phyloP scores from a whole-genome alignment of 2,329 filamentous ascomycete species.

The Aspergillus amoenus region DNA sequence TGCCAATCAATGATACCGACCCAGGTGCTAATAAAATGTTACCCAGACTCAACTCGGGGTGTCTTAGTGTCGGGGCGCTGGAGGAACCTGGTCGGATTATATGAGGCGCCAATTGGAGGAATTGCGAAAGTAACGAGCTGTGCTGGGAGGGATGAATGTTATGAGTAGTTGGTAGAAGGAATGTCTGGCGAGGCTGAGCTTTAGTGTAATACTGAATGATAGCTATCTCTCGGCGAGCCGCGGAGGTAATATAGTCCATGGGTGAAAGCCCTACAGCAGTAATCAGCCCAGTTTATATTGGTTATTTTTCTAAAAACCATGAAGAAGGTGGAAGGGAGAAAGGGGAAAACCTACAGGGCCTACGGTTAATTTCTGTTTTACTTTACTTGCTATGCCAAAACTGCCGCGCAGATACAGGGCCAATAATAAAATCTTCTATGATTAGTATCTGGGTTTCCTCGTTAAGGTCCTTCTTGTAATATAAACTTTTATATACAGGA shows the following conservation, averaged over 20 bases:
- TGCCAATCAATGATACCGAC: slow-evolving; percentile 32
- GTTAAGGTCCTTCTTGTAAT: slow-evolving; percentile 24
- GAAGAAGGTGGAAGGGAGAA: background rate
- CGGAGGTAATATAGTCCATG: too few relatives aligned
- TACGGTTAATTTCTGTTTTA: slow-evolving; percentile 23
- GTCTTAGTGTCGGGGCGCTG: slow-evolving; percentile 23
- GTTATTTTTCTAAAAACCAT: background rate
- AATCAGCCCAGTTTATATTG: slow-evolving; percentile 3
- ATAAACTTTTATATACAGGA: slow-evolving; percentile 17
- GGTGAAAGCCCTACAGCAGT: slow-evolving; percentile 18
- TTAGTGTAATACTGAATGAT: slow-evolving; percentile 22
- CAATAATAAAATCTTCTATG: slow-evolving; percentile 25
- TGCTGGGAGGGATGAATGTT: slow-evolving; percentile 25
- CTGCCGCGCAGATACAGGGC: slow-evolving; percentile 27
- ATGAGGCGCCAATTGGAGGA: slow-evolving; percentile 23
- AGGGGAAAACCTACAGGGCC: slow-evolving; percentile 22
- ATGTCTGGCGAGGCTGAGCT: slow-evolving; percentile 26
- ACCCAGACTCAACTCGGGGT: slow-evolving; percentile 27
- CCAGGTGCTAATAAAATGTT: slow-evolving; percentile 27
- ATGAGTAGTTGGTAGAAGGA: slow-evolving; percentile 29
- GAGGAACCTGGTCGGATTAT: slow-evolving; percentile 15
- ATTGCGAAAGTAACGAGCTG: slow-evolving; percentile 24
- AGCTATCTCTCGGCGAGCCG: slow-evolving; percentile 26
- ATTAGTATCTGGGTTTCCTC: slow-evolving; percentile 18
- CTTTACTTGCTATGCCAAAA: slow-evolving; percentile 31